Conservation (phyloP, 192 early-diverging fungal species). For the Coemansia sp. region DNA sequence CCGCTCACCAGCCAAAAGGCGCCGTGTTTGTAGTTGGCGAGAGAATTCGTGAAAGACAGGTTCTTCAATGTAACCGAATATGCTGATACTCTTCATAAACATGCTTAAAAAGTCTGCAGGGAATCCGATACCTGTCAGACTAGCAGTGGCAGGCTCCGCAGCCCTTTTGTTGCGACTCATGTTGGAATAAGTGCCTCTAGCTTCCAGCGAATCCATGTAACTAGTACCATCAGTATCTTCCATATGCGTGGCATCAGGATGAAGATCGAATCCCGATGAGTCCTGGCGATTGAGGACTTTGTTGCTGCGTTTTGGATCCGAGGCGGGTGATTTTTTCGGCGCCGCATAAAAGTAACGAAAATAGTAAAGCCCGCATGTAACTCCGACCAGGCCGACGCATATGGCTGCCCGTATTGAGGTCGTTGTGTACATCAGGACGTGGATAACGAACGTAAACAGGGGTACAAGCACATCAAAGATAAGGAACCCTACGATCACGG, state of each 20-base stretch:
- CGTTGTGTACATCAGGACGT: constrained; percentile 21
- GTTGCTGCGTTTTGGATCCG: constrained; percentile 9
- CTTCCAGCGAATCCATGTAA: constrained; percentile 41
- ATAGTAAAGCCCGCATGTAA: constrained; percentile 34
- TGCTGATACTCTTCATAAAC: constrained; percentile 74
- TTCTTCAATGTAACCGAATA: constrained; percentile 96
- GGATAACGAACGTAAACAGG: neutral
- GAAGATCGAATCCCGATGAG: constrained; percentile 37
- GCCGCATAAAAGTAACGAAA: constrained; percentile 46
- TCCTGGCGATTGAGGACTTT: constrained; percentile 14
- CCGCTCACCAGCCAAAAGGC: constrained; percentile 71
- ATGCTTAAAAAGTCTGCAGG: constrained; percentile 54
- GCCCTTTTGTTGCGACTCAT: neutral
- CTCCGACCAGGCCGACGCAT: constrained; percentile 4
- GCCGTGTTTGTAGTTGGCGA: constrained; percentile 79
- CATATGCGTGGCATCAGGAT: constrained; percentile 34
- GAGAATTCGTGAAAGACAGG: constrained; percentile 96
- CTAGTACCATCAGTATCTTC: constrained; percentile 35
- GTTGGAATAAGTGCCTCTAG: constrained; percentile 14
- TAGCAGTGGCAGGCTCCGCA: neutral
- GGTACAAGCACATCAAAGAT: constrained; percentile 24
- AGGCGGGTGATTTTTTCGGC: constrained; percentile 19
- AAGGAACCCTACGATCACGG: constrained; percentile 17
- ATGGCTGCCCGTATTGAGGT: constrained; percentile 15
- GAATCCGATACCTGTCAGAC: constrained; percentile 24